Evolutionary conservation across 1,139 yeast genomes (phyloP).

Genomic region (Kodamaea fungicola): DNA sequence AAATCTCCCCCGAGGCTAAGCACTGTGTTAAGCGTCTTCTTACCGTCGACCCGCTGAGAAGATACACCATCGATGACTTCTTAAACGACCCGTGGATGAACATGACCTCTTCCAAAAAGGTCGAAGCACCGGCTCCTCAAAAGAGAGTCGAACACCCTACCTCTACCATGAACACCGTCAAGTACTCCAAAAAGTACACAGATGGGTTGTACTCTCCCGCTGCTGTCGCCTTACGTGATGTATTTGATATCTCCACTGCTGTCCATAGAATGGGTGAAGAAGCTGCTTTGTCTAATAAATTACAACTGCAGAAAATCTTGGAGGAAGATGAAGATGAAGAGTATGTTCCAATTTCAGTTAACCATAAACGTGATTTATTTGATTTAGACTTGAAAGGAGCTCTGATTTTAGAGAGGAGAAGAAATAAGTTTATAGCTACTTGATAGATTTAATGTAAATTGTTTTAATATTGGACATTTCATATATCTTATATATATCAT

Average conservation of each 20-base stretch:
- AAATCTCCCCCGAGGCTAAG: slow-evolving; percentile 51
- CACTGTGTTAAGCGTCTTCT: slow-evolving; percentile 69
- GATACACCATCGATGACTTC: slow-evolving; percentile 78
- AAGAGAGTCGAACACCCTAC: slow-evolving; percentile 22
- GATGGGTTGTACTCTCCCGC: slow-evolving; percentile 68
- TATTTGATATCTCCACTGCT: slow-evolving; percentile 91
- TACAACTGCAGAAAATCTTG: slow-evolving; percentile 22
- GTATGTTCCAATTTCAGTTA: slow-evolving; percentile 17
- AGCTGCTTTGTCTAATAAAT: slow-evolving; percentile 46
- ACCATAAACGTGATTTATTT: slow-evolving; percentile 37
- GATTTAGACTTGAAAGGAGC: slow-evolving; percentile 77
- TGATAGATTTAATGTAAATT: neutral
- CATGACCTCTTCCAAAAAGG: slow-evolving; percentile 12
- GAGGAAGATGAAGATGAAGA: slow-evolving; percentile 41
- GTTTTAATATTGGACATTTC: neutral
- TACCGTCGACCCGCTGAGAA: slow-evolving; percentile 74
- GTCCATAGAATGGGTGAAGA: slow-evolving; percentile 93
- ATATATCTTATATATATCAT: too few relatives aligned
- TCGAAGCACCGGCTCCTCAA: slow-evolving; percentile 1
- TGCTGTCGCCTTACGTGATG: slow-evolving; percentile 88
- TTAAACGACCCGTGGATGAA: slow-evolving; percentile 83
- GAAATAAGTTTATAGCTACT: slow-evolving; percentile 26
- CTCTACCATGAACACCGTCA: slow-evolving; percentile 16
- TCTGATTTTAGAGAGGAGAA: slow-evolving; percentile 75
- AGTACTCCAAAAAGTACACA: slow-evolving; percentile 24